These are phyloP conservation scores for Penicillium freii DNA, from an alignment of 2,329 filamentous ascomycete species.

Conservation along the genomic window DNA sequence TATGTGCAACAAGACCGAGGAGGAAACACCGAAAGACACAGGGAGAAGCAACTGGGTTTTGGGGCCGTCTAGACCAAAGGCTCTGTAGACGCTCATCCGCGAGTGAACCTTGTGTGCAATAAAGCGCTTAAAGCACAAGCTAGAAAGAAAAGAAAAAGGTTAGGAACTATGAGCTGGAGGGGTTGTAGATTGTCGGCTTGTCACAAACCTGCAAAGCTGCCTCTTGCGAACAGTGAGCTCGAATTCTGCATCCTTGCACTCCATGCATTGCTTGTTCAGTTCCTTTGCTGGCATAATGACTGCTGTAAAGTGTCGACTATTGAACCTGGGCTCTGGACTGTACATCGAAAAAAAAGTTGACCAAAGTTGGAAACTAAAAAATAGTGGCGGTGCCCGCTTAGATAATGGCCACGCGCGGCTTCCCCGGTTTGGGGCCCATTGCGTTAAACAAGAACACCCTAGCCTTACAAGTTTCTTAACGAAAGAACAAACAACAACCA, in stretches of 20 bases:
- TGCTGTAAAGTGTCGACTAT: background rate
- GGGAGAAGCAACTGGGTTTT: constrained; percentile 67
- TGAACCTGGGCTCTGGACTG: background rate
- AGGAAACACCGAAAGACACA: constrained; percentile 80
- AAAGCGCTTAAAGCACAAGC: constrained; percentile 75
- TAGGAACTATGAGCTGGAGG: constrained; percentile 13
- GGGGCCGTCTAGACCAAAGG: background rate
- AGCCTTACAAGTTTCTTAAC: constrained; percentile 8
- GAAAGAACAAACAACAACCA: background rate
- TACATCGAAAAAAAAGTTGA: constrained; percentile 18
- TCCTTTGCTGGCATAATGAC: constrained; percentile 36
- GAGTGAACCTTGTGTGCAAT: constrained; percentile 76
- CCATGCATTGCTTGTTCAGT: constrained; percentile 48
- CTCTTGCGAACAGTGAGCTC: constrained; percentile 58
- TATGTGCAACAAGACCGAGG: constrained; percentile 71
- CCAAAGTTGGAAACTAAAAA: constrained; percentile 14
- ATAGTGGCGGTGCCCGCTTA: constrained; percentile 25
- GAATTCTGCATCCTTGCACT: constrained; percentile 54
- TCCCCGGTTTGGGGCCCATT: constrained; percentile 21
- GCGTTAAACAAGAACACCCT: constrained; percentile 7
- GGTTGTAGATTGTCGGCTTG: constrained; percentile 5
- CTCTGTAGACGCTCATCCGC: constrained; percentile 64
- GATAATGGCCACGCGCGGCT: constrained; percentile 28
- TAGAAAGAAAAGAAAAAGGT: constrained; percentile 34
- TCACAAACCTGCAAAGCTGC: constrained; percentile 57